Conservation (phyloP, 1,284 basidiomycete species). For the Lentinus polychrous region DNA sequence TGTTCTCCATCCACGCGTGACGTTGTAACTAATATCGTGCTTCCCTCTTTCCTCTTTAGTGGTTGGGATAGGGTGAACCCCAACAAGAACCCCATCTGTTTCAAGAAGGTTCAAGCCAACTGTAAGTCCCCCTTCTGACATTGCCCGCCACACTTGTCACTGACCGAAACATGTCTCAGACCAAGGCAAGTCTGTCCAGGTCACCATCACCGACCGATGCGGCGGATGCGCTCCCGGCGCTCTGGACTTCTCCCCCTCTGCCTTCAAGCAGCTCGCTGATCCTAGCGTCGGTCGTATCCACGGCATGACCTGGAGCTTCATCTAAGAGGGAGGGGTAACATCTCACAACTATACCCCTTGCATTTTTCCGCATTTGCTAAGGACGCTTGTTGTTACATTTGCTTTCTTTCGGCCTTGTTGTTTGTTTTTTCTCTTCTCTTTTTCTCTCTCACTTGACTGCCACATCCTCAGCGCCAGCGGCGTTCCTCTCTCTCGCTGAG, state of each 20-base stretch:
- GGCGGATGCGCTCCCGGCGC: conserved; percentile 30
- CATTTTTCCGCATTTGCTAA: neutral
- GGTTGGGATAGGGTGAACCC: conserved; percentile 30
- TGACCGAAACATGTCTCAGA: conserved; percentile 20
- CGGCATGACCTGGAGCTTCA: conserved; percentile 19
- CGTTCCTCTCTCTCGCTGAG: conserved; percentile 2
- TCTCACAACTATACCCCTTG: neutral
- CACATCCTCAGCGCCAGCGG: conserved; percentile 5
- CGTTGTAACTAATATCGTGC: no score
- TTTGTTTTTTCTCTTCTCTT: neutral
- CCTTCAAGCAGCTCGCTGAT: conserved; percentile 32
- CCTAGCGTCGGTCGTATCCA: conserved; percentile 11
- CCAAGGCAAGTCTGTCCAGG: conserved; percentile 29
- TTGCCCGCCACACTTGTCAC: neutral
- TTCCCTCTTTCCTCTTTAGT: conserved; percentile 4
- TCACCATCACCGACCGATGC: conserved; percentile 37
- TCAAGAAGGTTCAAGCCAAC: conserved; percentile 28
- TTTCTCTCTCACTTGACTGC: neutral
- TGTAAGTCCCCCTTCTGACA: conserved; percentile 18
- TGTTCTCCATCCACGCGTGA: no score
- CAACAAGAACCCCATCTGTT: conserved; percentile 40
- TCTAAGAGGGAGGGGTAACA: conserved; percentile 25
- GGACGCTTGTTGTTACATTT: conserved; percentile 2
- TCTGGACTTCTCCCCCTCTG: conserved; percentile 35
- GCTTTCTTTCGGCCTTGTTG: neutral